Conservation (phyloP, 2,329 filamentous ascomycete species). For the Neodidymelliopsis sp. region DNA sequence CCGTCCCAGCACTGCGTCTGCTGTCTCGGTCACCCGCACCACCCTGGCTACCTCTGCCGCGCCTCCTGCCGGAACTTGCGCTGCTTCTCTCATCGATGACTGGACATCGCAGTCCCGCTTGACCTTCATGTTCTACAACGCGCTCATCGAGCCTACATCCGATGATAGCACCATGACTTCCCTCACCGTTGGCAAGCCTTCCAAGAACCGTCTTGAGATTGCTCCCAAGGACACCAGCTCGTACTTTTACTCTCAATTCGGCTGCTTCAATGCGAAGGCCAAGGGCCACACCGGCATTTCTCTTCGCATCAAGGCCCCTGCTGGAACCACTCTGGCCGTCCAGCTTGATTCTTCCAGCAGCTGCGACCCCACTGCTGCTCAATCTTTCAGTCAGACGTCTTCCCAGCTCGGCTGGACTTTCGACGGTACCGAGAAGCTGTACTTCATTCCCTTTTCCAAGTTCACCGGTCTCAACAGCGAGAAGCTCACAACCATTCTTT, state of each 20-base stretch:
- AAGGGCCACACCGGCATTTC: slow-evolving; percentile 62
- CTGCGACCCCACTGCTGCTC: slow-evolving; percentile 54
- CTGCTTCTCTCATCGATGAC: slow-evolving; percentile 63
- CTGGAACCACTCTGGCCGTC: slow-evolving; percentile 60
- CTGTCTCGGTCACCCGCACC: slow-evolving; percentile 8
- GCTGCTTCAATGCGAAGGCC: slow-evolving; percentile 60
- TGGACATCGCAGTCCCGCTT: slow-evolving; percentile 68
- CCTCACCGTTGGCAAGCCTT: slow-evolving; percentile 59
- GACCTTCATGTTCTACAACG: slow-evolving; percentile 68
- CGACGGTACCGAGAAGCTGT: slow-evolving; percentile 66
- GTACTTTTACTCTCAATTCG: slow-evolving; percentile 67
- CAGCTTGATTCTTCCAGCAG: slow-evolving; percentile 58
- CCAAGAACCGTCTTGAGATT: slow-evolving; percentile 59
- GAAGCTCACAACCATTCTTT: slow-evolving; percentile 62
- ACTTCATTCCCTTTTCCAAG: slow-evolving; percentile 64
- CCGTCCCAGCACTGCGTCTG: slow-evolving; percentile 12
- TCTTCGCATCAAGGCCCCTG: slow-evolving; percentile 62
- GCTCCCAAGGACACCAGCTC: slow-evolving; percentile 58
- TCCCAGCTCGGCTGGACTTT: slow-evolving; percentile 66
- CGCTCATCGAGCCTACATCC: slow-evolving; percentile 62
- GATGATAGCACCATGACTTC: slow-evolving; percentile 66
- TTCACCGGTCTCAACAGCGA: slow-evolving; percentile 59
- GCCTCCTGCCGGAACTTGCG: slow-evolving; percentile 49
- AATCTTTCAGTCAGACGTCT: slow-evolving; percentile 51
- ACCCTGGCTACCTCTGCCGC: slow-evolving; percentile 18